Evolutionary conservation across 805 yeast species (phyloP).

Genomic region (Pichia membranifaciens): DNA sequence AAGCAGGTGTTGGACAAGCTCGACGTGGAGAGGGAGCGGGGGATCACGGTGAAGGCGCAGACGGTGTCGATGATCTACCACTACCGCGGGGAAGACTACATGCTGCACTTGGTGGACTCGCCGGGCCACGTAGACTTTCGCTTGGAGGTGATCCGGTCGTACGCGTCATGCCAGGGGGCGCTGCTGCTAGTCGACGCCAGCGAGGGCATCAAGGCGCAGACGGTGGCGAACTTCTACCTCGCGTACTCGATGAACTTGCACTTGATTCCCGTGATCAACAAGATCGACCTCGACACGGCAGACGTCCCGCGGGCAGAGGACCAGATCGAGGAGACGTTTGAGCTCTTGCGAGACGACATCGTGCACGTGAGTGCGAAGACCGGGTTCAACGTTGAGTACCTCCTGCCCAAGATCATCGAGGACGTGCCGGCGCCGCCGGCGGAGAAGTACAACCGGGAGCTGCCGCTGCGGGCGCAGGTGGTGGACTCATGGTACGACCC

Average conservation of each 20-base stretch:
- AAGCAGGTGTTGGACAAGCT: slow-evolving; percentile 84
- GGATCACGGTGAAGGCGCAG: slow-evolving; percentile 95
- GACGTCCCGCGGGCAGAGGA: slow-evolving; percentile 74
- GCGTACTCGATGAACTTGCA: slow-evolving; percentile 82
- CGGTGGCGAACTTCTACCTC: slow-evolving; percentile 92
- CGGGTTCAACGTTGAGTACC: slow-evolving; percentile 68
- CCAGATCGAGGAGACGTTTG: slow-evolving; percentile 82
- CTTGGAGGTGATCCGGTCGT: slow-evolving; percentile 87
- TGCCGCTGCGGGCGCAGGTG: slow-evolving; percentile 65
- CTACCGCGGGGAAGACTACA: slow-evolving; percentile 62
- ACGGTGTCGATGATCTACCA: slow-evolving; percentile 90
- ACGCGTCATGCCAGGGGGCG: slow-evolving; percentile 96
- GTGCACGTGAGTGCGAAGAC: slow-evolving; percentile 89
- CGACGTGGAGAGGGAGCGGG: slow-evolving; percentile 94
- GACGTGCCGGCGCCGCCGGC: slow-evolving; percentile 53
- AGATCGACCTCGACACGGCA: slow-evolving; percentile 84
- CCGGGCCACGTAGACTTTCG: slow-evolving; percentile 98
- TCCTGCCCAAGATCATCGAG: slow-evolving; percentile 78
- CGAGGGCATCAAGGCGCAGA: slow-evolving; percentile 96
- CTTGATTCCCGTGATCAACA: slow-evolving; percentile 84
- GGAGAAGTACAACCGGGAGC: slow-evolving; percentile 38
- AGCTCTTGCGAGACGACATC: slow-evolving; percentile 65
- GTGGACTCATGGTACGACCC: slow-evolving; percentile 99
- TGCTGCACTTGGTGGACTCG: slow-evolving; percentile 88
- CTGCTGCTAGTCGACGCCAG: slow-evolving; percentile 85